A percentile compares a stretch with the other conserved stretches of the same genome.
Conservation (phyloP, 768 basidiomycete genomes). For the Sutorius australiensis region DNA sequence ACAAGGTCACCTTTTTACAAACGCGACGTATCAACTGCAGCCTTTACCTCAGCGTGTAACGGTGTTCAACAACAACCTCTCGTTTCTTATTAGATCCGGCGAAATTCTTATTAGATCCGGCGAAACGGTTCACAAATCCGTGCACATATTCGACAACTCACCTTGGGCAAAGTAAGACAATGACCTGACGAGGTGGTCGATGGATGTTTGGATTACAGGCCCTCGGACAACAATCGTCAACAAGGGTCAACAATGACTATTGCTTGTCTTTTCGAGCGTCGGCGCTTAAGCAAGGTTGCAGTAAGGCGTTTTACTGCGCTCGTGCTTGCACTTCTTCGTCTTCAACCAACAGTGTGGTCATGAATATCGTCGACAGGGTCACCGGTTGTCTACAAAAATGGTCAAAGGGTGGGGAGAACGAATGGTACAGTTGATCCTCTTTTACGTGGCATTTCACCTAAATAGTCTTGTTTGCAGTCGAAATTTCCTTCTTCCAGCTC, state of each 20-base stretch:
- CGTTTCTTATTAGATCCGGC: neutral
- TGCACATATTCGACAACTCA: neutral
- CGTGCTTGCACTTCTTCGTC: slow-evolving; percentile 10
- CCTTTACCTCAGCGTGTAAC: neutral
- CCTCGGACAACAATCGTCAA: slow-evolving; percentile 26
- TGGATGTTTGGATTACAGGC: slow-evolving; percentile 19
- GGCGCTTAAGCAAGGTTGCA: slow-evolving; percentile 15
- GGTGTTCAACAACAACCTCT: neutral
- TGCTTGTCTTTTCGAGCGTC: slow-evolving; percentile 16
- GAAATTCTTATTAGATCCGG: neutral
- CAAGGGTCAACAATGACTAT: slow-evolving; percentile 26
- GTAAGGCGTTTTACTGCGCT: slow-evolving; percentile 14
- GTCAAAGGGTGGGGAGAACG: slow-evolving; percentile 55
- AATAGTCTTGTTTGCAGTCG: slow-evolving; percentile 42
- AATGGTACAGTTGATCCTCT: slow-evolving; percentile 47
- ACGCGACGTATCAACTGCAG: neutral
- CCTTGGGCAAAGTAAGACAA: neutral
- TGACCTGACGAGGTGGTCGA: neutral
- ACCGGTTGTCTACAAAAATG: slow-evolving; percentile 49
- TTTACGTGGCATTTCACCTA: slow-evolving; percentile 15
- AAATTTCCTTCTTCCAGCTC: slow-evolving; percentile 54
- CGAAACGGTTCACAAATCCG: neutral
- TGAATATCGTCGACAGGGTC: slow-evolving; percentile 60
- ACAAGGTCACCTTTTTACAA: neutral
- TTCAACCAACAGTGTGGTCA: slow-evolving; percentile 25